Percentiles rank a stretch among this genome's conserved stretches.
Conservation (phyloP, 768 basidiomycete genomes). For the Rhizopogon vinicolor region DNA sequence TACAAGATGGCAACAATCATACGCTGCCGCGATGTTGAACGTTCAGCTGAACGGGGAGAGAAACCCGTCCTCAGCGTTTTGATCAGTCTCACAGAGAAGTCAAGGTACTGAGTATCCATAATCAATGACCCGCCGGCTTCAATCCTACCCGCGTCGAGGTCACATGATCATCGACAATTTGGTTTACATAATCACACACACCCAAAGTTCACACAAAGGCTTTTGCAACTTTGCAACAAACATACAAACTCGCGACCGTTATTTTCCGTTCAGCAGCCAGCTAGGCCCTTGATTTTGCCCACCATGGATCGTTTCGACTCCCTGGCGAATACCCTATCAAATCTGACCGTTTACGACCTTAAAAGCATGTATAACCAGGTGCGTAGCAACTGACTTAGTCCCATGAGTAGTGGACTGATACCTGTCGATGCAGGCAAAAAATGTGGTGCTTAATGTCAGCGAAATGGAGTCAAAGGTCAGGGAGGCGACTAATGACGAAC, state of each 20-base stretch:
- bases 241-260: background rate
- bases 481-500: slow-evolving; percentile 97
- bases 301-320: slow-evolving; percentile 79
- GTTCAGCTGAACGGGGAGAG: background rate
- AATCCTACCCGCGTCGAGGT: background rate
- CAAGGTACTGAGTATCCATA: background rate
- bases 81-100: background rate
- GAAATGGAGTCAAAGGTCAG: slow-evolving; percentile 97
- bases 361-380: slow-evolving; percentile 95
- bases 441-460: slow-evolving; percentile 91
- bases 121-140: slow-evolving; percentile 25
- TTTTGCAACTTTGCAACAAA: background rate
- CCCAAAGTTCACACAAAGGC: too few species aligned
- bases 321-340: slow-evolving; percentile 70
- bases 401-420: slow-evolving; percentile 2
- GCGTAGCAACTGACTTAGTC: slow-evolving; percentile 2
- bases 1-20: background rate
- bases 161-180: slow-evolving; percentile 2
- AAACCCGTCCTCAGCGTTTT: background rate
- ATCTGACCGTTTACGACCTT: slow-evolving; percentile 88
- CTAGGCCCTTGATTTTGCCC: slow-evolving; percentile 13
- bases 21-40: background rate
- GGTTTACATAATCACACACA: slow-evolving; percentile 4
- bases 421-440: slow-evolving; percentile 68
- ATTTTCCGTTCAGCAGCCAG: background rate